A percentile compares a stretch with the other conserved stretches of the same genome.
phyloP scores from a whole-genome alignment of 2,329 filamentous ascomycete genomes.

The Nemania abortiva region DNA sequence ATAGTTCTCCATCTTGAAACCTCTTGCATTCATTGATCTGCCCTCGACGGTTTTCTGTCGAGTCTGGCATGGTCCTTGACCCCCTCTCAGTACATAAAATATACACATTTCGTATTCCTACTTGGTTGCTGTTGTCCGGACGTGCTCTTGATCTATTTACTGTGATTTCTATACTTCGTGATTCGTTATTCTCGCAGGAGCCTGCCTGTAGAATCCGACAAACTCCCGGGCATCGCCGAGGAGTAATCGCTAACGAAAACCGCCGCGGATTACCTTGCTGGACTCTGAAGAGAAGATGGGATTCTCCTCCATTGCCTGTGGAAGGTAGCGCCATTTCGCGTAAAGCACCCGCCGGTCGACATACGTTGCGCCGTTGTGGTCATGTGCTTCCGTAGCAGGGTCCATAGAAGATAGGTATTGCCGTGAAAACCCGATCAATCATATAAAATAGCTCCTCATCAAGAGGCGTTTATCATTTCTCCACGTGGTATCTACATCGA shows the following conservation, averaged over 20 bases:
- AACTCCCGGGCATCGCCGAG: no score
- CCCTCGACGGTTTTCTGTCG: conserved; percentile 3
- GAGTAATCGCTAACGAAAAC: no score
- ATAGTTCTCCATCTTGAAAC: conserved; percentile 25
- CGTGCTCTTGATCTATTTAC: background rate
- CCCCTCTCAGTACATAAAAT: conserved; percentile 28
- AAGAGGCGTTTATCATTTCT: background rate
- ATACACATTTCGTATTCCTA: conserved; percentile 24
- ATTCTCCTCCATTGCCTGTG: no score
- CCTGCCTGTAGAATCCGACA: no score
- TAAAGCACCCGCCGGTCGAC: no score
- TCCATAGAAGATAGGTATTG: no score
- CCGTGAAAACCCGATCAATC: no score
- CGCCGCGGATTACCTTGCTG: no score
- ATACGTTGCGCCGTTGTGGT: no score
- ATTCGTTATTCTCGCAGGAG: background rate
- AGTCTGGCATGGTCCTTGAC: conserved; percentile 25
- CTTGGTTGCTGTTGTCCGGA: background rate
- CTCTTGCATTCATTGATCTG: conserved; percentile 31
- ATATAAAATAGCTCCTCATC: background rate
- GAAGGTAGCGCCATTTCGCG: no score
- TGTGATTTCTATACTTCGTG: background rate
- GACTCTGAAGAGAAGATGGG: no score
- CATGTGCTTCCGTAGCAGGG: no score
- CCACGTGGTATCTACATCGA: background rate